Evolutionary conservation across 441 rosid genomes (phyloP).

Genomic region (Raphanus hybrid): DNA sequence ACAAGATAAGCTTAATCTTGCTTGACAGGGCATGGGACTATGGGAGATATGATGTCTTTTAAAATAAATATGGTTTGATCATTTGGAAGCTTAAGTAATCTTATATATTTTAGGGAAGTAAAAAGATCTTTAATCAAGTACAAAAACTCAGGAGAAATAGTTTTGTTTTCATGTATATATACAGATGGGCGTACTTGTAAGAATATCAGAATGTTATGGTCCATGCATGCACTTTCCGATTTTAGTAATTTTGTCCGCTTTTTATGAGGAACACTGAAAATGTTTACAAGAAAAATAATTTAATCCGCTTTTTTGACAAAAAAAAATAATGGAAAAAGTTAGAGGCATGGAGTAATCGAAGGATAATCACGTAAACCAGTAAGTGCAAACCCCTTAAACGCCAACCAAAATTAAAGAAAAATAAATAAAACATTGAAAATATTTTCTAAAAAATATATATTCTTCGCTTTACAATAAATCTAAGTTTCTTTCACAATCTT

Average conservation of each 20-base stretch:
- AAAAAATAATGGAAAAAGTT: conserved; percentile 4
- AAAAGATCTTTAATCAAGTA: not conserved
- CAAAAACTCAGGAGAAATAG: not conserved
- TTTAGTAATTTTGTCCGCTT: conserved; percentile 20
- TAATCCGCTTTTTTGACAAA: not conserved
- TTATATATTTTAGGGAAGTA: not conserved
- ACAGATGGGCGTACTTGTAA: not conserved
- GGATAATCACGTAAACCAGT: conserved; percentile 33
- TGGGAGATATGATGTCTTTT: conserved; percentile 13
- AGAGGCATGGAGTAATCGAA: conserved; percentile 36
- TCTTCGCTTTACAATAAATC: conserved; percentile 9
- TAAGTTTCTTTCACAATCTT: conserved; percentile 26
- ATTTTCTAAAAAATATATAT: conserved; percentile 2
- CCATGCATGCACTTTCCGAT: conserved; percentile 1
- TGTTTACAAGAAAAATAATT: not conserved
- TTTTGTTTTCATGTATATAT: not conserved
- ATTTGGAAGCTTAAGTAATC: conserved; percentile 27
- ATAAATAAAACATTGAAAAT: not conserved
- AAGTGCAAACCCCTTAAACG: conserved; percentile 27
- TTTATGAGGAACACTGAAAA: not conserved
- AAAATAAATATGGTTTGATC: not conserved
- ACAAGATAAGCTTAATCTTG: conserved; percentile 30
- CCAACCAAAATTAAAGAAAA: conserved; percentile 11
- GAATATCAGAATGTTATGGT: not conserved
- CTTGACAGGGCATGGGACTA: conserved; percentile 11